Evolutionary conservation across 2,329 filamentous ascomycete species (phyloP).

Genomic region (Ascochyta viciae-villosae): DNA sequence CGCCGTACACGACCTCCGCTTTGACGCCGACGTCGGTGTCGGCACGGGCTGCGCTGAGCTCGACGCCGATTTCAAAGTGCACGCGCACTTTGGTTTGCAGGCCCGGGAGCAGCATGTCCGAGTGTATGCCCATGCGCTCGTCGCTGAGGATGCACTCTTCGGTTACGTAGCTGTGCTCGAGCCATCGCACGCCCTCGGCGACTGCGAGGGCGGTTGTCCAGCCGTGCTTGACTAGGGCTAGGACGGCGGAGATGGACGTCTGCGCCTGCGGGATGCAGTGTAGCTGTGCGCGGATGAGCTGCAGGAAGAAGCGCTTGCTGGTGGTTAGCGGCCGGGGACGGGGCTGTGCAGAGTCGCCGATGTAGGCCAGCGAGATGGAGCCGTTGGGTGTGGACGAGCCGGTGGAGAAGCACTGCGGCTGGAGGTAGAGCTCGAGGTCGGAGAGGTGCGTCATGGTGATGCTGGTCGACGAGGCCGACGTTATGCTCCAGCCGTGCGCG

Average conservation of each 20-base stretch:
- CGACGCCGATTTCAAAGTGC: slow-evolving; percentile 60
- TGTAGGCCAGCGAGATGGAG: slow-evolving; percentile 73
- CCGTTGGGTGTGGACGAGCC: slow-evolving; percentile 49
- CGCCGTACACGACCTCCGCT: slow-evolving; percentile 76
- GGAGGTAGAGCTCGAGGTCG: slow-evolving; percentile 76
- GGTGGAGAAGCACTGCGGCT: slow-evolving; percentile 66
- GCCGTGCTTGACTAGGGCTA: slow-evolving; percentile 64
- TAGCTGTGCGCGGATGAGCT: slow-evolving; percentile 72
- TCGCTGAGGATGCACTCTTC: slow-evolving; percentile 69
- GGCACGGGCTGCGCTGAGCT: slow-evolving; percentile 54
- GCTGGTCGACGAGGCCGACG: slow-evolving; percentile 62
- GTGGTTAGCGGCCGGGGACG: slow-evolving; percentile 64
- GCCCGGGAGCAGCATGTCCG: slow-evolving; percentile 67
- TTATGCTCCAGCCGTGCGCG: slow-evolving; percentile 74
- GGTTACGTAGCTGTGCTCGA: slow-evolving; percentile 71
- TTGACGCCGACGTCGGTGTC: slow-evolving; percentile 63
- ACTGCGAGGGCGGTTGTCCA: slow-evolving; percentile 72
- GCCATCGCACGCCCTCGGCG: slow-evolving; percentile 65
- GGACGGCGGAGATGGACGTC: slow-evolving; percentile 64
- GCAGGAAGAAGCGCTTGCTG: slow-evolving; percentile 77
- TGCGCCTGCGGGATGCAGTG: slow-evolving; percentile 66
- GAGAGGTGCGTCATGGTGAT: slow-evolving; percentile 77
- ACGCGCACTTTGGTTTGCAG: slow-evolving; percentile 74
- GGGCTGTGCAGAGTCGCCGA: slow-evolving; percentile 65
- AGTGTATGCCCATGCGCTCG: slow-evolving; percentile 67